These are phyloP conservation scores for Albophoma yamanashiensis DNA, from an alignment of 2,329 filamentous ascomycete species.

Conservation along the genomic window DNA sequence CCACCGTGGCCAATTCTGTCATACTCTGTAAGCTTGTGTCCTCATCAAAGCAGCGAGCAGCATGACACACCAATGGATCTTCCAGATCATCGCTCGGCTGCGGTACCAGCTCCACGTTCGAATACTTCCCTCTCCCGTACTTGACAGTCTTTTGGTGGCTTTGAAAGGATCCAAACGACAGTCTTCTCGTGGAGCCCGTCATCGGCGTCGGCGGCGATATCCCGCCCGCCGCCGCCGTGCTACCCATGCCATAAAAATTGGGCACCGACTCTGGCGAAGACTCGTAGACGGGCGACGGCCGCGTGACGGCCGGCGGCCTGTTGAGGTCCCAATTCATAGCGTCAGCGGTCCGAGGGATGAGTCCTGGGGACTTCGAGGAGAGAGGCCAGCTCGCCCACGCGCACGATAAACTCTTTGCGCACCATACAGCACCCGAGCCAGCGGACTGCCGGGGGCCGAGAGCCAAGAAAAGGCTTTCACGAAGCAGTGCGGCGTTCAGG, in stretches of 20 bases:
- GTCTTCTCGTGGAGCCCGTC: slow-evolving; percentile 5
- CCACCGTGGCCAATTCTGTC: slow-evolving; percentile 45
- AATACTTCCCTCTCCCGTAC: slow-evolving; percentile 32
- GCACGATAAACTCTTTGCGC: not conserved
- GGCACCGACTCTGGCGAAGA: slow-evolving; percentile 1
- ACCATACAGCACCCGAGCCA: not conserved
- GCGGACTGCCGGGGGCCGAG: not conserved
- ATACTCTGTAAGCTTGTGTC: not conserved
- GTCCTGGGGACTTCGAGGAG: not conserved
- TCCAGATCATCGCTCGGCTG: slow-evolving; percentile 43
- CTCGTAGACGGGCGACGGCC: slow-evolving; percentile 2
- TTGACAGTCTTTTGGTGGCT: slow-evolving; percentile 26
- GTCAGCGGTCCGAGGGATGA: not conserved
- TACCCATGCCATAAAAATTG: slow-evolving; percentile 1
- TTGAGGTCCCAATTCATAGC: slow-evolving; percentile 3
- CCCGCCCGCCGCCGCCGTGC: not conserved
- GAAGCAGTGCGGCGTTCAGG: not conserved
- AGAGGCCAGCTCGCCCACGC: slow-evolving; percentile 3
- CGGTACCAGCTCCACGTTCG: slow-evolving; percentile 36
- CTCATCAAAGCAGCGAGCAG: not conserved
- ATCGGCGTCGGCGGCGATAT: slow-evolving; percentile 1
- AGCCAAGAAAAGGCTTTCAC: not conserved
- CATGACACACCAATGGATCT: slow-evolving; percentile 39
- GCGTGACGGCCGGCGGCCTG: not conserved
- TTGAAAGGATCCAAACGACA: slow-evolving; percentile 6